phyloP scores from a whole-genome alignment of 78 protist species.

The Dictyostelium discoideum region dicty_2.7 NC_007089.4:797501-798000 shows the following conservation, averaged over 20 bases:
- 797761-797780: not conserved
- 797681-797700: not conserved
- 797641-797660: not conserved
- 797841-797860: not conserved
- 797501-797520: not conserved
- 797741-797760: not conserved
- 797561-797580: not conserved
- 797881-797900: not conserved
- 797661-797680: not conserved
- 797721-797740: not conserved
- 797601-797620: not conserved
- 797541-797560: not conserved
- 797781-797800: not conserved
- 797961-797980: constrained; percentile 64
- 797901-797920: not conserved
- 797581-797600: not conserved
- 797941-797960: constrained; percentile 20
- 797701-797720: not conserved
- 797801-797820: not conserved
- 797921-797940: not conserved
- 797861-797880: not conserved
- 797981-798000: constrained; percentile 51
- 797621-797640: not conserved
- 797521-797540: not conserved
- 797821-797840: not conserved